phyloP scores from a whole-genome alignment of 257 asterid species.

The Primulina tabacum region DNA sequence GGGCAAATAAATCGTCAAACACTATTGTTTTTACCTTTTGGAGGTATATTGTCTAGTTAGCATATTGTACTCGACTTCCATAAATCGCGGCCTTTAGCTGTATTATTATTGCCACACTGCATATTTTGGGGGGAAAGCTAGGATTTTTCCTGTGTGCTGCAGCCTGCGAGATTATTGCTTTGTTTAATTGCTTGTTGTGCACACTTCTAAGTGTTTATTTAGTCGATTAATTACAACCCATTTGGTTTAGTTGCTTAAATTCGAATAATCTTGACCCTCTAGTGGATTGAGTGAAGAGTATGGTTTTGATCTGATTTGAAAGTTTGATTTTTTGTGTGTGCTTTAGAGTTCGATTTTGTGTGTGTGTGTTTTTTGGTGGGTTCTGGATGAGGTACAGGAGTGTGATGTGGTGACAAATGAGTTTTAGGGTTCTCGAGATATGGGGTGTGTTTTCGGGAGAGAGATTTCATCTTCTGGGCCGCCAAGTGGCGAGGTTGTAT shows the following conservation, averaged over 20 bases:
- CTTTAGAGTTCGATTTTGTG: constrained; percentile 26
- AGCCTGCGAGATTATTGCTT: constrained; percentile 26
- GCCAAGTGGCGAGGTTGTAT: constrained; percentile 47
- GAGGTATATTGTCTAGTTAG: constrained; percentile 25
- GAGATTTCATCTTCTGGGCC: constrained; percentile 57
- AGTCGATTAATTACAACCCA: constrained; percentile 21
- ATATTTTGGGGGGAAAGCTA: constrained; percentile 53
- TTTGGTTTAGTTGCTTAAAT: constrained; percentile 27
- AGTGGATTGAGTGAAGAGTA: constrained; percentile 18
- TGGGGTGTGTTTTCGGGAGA: constrained; percentile 93
- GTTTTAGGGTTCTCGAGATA: constrained; percentile 52
- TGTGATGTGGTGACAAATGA: constrained; percentile 62
- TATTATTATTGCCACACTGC: constrained; percentile 59
- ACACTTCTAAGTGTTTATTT: constrained; percentile 21
- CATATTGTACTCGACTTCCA: constrained; percentile 55
- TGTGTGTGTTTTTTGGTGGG: constrained; percentile 22
- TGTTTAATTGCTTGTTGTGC: constrained; percentile 26
- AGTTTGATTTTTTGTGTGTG: constrained; percentile 12
- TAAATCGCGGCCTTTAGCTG: constrained; percentile 42
- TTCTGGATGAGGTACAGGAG: constrained; percentile 37
- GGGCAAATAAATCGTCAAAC: constrained; percentile 33
- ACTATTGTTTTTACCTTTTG: constrained; percentile 27
- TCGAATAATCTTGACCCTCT: constrained; percentile 14
- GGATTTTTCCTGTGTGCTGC: constrained; percentile 37
- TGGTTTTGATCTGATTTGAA: constrained; percentile 28